A percentile compares a stretch with the other conserved stretches of the same genome.
Evolutionary conservation across 192 early-diverging fungal species (phyloP).

Genomic region (Gigaspora rosea): DNA sequence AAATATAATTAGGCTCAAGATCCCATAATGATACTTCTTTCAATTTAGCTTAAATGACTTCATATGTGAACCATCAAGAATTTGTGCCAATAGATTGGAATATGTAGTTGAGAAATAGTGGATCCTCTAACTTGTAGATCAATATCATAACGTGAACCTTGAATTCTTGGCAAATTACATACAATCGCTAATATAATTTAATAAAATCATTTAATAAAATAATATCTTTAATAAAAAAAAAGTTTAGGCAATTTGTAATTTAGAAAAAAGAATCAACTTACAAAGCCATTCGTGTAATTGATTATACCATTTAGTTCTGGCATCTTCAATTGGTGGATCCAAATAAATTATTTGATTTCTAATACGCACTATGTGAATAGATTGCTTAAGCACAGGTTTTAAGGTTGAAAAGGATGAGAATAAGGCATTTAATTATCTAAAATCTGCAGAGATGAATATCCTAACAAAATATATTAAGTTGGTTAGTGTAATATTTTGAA

Average conservation of each 20-base stretch:
- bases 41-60: conserved; percentile 77
- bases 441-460: too few relatives aligned
- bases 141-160: conserved; percentile 90
- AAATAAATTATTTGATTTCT: conserved; percentile 96
- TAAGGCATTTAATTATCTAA: too few relatives aligned
- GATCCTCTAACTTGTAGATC: conserved; percentile 63
- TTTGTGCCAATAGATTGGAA: conserved; percentile 71
- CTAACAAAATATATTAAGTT: too few relatives aligned
- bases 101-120: conserved; percentile 50
- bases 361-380: conserved; percentile 88
- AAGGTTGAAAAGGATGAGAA: too few relatives aligned
- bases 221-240: not conserved
- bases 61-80: conserved; percentile 72
- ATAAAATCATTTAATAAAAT: not conserved
- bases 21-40: conserved; percentile 91
- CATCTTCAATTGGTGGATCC: conserved; percentile 94
- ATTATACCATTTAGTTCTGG: conserved; percentile 82
- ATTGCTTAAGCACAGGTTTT: conserved; percentile 64
- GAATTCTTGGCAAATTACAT: conserved; percentile 82
- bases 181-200: conserved; percentile 55
- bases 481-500: too few relatives aligned
- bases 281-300: conserved; percentile 92
- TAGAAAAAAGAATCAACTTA: not conserved
- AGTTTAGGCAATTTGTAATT: not conserved
- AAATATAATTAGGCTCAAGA: conserved; percentile 84